Base-by-base conservation (phyloP, 2,329 filamentous ascomycete species). In the Xylariaceae sp. region DNA sequence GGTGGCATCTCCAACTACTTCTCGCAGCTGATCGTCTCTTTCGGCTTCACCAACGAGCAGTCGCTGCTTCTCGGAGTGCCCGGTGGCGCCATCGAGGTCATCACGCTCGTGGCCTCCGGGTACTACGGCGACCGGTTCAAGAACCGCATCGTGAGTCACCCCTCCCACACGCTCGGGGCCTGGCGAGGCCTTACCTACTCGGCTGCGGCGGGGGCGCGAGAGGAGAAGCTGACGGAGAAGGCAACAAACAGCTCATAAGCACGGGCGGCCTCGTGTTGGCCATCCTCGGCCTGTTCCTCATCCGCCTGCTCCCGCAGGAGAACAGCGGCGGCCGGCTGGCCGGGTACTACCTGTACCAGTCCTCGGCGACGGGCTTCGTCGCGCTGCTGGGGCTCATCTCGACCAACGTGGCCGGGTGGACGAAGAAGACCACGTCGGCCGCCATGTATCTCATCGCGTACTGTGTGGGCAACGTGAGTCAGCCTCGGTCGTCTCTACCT, bases 61-160 rank as follows among this genome's bases (percentile, higher is more conserved):
- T 77, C 74, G 4, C 60, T 84, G 2, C 66, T 84, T 1, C 73
- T 81, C 40, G 78, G 77, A 26, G 74, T 70, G 0, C 80, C 80
- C 0, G 76, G 73, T 7, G 80, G 80, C 4, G 78, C 71, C 0
- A 67, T 83, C 21, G 76, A 83, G 57, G 63, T 83, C 15, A 58
- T 81, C 18, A 61, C 70, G 0, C 56, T 82, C 8, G 54, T 82
- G 11, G 46, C 64, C 3, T 47, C 43, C 6, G 56, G 56, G 7
- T 73, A 68, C 46, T 57, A 77, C 0, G 75, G 76, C 28, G 73
- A 80, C 44, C 63, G 59, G 15, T 67, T 65, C 29, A 61, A 66
- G 13, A 71, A 79, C 42, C 69, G 77, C 7, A 61, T 81, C 37
- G 57, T 48, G 36, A 43, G 49, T 39, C n/a, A n/a, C n/a, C n/a